phyloP scores from a whole-genome alignment of 2,329 filamentous ascomycete species.

The Hymenoscyphus salicellus region DNA sequence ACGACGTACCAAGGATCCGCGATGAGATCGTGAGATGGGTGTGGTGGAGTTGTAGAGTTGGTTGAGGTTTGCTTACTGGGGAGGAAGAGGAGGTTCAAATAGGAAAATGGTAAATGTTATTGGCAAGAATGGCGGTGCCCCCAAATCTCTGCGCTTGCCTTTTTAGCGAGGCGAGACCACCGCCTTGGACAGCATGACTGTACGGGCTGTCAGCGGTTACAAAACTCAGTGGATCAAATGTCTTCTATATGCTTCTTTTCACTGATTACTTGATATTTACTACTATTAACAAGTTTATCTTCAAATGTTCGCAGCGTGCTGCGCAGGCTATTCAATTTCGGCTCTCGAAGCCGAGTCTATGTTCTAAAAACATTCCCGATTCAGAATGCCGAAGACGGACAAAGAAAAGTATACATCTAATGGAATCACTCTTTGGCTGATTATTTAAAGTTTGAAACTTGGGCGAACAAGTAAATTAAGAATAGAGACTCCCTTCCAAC shows the following conservation, averaged over 20 bases:
- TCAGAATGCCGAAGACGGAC: not conserved
- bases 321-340: not conserved
- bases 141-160: slow-evolving; percentile 7
- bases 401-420: not conserved
- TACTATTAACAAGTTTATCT: not conserved
- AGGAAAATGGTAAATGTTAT: slow-evolving; percentile 4
- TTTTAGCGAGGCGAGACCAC: slow-evolving; percentile 12
- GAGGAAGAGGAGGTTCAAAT: slow-evolving; percentile 8
- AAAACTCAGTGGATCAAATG: not conserved
- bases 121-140: slow-evolving; percentile 8
- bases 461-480: not conserved
- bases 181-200: slow-evolving; percentile 10
- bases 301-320: not conserved
- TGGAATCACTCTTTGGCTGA: not conserved
- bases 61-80: not conserved
- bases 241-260: slow-evolving; percentile 1
- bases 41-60: slow-evolving; percentile 4
- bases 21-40: slow-evolving; percentile 4
- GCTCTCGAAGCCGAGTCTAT: not conserved
- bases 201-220: slow-evolving; percentile 12
- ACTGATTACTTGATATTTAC: not conserved
- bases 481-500: not conserved
- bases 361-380: not conserved
- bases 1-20: slow-evolving; percentile 14
- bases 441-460: not conserved